Conservation (phyloP, 1,284 basidiomycete species). For the Agroathelia rolfsii region DNA sequence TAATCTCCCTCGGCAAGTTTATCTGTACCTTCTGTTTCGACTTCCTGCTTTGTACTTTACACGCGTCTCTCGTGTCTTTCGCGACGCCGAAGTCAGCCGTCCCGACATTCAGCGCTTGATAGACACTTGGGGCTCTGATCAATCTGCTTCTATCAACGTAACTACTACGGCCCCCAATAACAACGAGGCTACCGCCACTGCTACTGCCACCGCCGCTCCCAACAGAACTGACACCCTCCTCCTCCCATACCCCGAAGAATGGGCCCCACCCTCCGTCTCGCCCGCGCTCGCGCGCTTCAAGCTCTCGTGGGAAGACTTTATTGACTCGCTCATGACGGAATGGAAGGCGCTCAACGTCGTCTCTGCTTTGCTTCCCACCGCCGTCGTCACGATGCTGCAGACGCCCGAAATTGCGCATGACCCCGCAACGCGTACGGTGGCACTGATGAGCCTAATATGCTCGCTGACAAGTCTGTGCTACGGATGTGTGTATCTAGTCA, state of each 20-base stretch:
- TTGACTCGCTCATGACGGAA: slow-evolving; percentile 32
- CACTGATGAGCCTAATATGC: slow-evolving; percentile 56
- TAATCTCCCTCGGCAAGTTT: slow-evolving; percentile 48
- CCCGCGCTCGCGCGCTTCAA: slow-evolving; percentile 57
- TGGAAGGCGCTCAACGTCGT: slow-evolving; percentile 39
- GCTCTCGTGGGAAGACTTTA: slow-evolving; percentile 34
- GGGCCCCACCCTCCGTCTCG: slow-evolving; percentile 46
- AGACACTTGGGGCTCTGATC: slow-evolving; percentile 29
- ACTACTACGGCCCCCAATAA: too few species aligned
- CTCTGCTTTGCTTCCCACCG: slow-evolving; percentile 38
- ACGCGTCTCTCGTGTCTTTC: slow-evolving; percentile 62
- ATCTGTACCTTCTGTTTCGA: slow-evolving; percentile 54
- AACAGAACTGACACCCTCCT: slow-evolving; percentile 9
- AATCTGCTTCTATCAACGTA: too few species aligned
- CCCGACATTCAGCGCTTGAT: slow-evolving; percentile 66
- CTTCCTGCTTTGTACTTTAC: slow-evolving; percentile 67
- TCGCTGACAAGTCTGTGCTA: slow-evolving; percentile 66
- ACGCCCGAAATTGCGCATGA: slow-evolving; percentile 47
- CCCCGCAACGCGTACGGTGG: slow-evolving; percentile 55
- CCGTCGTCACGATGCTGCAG: slow-evolving; percentile 69
- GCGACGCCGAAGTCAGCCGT: slow-evolving; percentile 64
- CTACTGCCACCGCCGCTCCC: too few species aligned
- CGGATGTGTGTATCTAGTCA: slow-evolving; percentile 68
- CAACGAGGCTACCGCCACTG: too few species aligned
- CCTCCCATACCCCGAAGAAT: slow-evolving; percentile 55